A percentile compares a stretch with the other conserved stretches of the same genome.
Conservation (phyloP, 1,284 basidiomycete species). For the Leccinum griseonigrum region DNA sequence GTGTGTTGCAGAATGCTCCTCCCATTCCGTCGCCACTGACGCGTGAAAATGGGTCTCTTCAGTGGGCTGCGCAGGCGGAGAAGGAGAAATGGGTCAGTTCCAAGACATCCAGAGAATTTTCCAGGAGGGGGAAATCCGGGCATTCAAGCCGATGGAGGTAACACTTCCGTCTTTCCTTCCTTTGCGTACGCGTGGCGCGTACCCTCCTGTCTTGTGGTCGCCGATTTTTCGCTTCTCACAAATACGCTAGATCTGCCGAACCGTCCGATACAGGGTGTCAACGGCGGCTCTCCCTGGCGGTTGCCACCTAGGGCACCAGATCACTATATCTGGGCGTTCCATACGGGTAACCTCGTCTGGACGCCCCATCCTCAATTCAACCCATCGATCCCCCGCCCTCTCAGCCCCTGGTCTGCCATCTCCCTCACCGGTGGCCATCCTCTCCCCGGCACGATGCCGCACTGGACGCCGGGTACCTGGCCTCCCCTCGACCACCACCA, state of each 20-base stretch:
- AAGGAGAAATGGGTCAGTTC: background rate
- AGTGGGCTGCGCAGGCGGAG: background rate
- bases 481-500: constrained; percentile 25
- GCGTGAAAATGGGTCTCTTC: constrained; percentile 3
- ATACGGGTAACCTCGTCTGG: constrained; percentile 29
- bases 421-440: constrained; percentile 30
- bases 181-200: background rate
- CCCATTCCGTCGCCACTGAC: background rate
- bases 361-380: constrained; percentile 28
- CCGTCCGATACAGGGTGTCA: background rate
- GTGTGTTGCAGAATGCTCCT: background rate
- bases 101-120: constrained; percentile 12
- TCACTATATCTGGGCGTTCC: constrained; percentile 25
- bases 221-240: constrained; percentile 2
- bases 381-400: constrained; percentile 16
- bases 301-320: constrained; percentile 20
- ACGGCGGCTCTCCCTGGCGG: constrained; percentile 4
- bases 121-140: constrained; percentile 21
- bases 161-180: background rate
- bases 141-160: constrained; percentile 20
- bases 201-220: background rate
- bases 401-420: constrained; percentile 15
- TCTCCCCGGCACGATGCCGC: constrained; percentile 29
- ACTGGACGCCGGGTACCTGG: constrained; percentile 33
- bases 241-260: constrained; percentile 11